Percentiles rank a stretch among this genome's conserved stretches.
Evolutionary conservation across 2,329 filamentous ascomycete genomes (phyloP).

Genomic region (Fusarium sp.): DNA sequence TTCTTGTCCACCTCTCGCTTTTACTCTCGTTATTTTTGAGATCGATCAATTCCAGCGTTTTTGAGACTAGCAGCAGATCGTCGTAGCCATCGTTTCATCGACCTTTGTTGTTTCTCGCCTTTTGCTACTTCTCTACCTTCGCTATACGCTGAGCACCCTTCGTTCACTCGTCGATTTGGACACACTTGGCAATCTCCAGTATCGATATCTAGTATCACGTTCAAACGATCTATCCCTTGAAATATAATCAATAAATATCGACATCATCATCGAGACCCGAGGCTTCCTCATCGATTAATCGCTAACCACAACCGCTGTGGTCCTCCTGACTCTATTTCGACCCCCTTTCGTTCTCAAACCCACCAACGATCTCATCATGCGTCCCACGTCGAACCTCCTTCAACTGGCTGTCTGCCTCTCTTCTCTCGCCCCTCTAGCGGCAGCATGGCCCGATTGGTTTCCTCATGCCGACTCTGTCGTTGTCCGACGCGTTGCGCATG

Average conservation of each 20-base stretch:
- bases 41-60: constrained; percentile 21
- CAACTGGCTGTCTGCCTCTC: constrained; percentile 63
- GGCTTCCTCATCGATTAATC: background rate
- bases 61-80: constrained; percentile 13
- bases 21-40: constrained; percentile 16
- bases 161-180: constrained; percentile 17
- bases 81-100: constrained; percentile 15
- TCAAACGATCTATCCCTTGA: background rate
- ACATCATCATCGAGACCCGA: constrained; percentile 1
- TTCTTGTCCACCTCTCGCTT: constrained; percentile 31
- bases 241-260: constrained; percentile 1
- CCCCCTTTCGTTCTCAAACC: constrained; percentile 1
- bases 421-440: constrained; percentile 62
- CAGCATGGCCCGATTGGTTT: constrained; percentile 68
- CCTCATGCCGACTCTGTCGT: constrained; percentile 65
- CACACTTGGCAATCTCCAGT: constrained; percentile 17
- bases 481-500: constrained; percentile 40
- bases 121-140: constrained; percentile 30
- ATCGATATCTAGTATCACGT: constrained; percentile 1
- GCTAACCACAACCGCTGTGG: background rate
- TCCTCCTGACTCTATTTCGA: background rate
- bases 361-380: constrained; percentile 56
- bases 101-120: constrained; percentile 28
- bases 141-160: constrained; percentile 20
- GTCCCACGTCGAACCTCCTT: constrained; percentile 59